These are phyloP conservation scores for Sanghuangporus weigelae DNA, from an alignment of 1,284 basidiomycete species.

Conservation along the genomic window DNA sequence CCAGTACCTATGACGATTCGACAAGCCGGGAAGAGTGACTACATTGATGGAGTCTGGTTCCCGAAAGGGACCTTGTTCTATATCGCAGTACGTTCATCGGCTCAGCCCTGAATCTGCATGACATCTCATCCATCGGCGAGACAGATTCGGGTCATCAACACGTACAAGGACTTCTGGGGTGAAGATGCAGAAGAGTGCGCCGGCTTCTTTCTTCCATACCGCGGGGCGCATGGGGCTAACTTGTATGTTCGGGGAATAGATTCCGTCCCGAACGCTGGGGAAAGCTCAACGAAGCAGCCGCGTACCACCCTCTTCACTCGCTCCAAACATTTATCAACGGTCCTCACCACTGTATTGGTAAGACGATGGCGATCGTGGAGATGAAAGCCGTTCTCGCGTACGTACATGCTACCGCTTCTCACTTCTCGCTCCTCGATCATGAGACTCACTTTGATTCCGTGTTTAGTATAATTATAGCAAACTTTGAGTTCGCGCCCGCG, in stretches of 20 bases:
- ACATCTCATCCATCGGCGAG: background rate
- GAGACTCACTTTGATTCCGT: background rate
- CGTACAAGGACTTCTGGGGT: slow-evolving; percentile 19
- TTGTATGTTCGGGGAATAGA: background rate
- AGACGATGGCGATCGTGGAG: slow-evolving; percentile 46
- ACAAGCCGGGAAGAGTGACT: slow-evolving; percentile 36
- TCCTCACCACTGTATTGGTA: slow-evolving; percentile 20
- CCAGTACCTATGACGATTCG: slow-evolving; percentile 45
- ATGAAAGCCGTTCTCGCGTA: slow-evolving; percentile 45
- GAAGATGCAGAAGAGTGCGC: slow-evolving; percentile 17
- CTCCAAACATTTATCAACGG: slow-evolving; percentile 18
- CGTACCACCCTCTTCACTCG: slow-evolving; percentile 8
- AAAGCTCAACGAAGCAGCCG: background rate
- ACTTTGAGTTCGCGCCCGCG: slow-evolving; percentile 38
- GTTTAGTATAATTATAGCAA: slow-evolving; percentile 30
- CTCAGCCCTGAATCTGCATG: background rate
- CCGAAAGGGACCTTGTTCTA: slow-evolving; percentile 43
- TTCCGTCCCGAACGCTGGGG: slow-evolving; percentile 19
- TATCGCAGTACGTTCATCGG: slow-evolving; percentile 34
- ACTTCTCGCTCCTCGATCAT: background rate
- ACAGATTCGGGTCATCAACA: slow-evolving; percentile 38
- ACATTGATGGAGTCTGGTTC: slow-evolving; percentile 40
- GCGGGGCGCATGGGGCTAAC: background rate
- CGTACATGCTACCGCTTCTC: slow-evolving; percentile 18
- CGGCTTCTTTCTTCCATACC: background rate